Evolutionary conservation across 148 eudicot species (phyloP).

Genomic region (Mesembryanthemum crystallinum): DNA sequence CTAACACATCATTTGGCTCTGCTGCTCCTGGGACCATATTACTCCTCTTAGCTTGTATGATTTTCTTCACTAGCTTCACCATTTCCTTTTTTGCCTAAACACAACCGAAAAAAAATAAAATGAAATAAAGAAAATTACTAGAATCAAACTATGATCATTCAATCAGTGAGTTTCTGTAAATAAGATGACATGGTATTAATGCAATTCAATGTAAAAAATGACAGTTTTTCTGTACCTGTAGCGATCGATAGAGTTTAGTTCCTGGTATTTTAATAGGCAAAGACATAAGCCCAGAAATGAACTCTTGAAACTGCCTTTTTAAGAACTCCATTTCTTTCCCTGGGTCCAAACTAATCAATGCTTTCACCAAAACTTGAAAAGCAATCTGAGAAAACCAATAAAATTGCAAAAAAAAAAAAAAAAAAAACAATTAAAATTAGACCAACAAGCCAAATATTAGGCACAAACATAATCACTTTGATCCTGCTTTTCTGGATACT

Average conservation of each 20-base stretch:
- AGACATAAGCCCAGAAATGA: constrained; percentile 90
- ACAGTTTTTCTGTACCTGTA: constrained; percentile 48
- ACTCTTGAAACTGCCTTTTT: constrained; percentile 68
- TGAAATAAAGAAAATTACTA: background rate
- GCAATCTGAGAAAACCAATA: constrained; percentile 52
- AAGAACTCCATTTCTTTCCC: constrained; percentile 75
- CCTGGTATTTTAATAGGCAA: constrained; percentile 85
- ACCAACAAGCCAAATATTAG: background rate
- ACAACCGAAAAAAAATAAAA: background rate
- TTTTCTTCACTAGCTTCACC: constrained; percentile 65
- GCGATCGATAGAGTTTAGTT: constrained; percentile 65
- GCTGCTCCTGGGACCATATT: constrained; percentile 16
- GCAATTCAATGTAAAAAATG: too few relatives aligned
- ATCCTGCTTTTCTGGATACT: too few relatives aligned
- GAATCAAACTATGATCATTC: background rate
- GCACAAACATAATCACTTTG: background rate
- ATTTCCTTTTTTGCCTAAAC: constrained; percentile 73
- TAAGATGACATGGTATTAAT: too few relatives aligned
- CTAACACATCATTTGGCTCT: constrained; percentile 59
- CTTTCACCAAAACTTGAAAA: constrained; percentile 83
- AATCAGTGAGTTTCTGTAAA: background rate
- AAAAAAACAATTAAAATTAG: background rate
- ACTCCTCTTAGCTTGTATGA: constrained; percentile 50
- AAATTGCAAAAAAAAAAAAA: too few relatives aligned
- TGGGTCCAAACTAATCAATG: constrained; percentile 74